Evolutionary conservation across 352 stramenopile species (phyloP).

Genomic region (Phytopythium montanum): DNA sequence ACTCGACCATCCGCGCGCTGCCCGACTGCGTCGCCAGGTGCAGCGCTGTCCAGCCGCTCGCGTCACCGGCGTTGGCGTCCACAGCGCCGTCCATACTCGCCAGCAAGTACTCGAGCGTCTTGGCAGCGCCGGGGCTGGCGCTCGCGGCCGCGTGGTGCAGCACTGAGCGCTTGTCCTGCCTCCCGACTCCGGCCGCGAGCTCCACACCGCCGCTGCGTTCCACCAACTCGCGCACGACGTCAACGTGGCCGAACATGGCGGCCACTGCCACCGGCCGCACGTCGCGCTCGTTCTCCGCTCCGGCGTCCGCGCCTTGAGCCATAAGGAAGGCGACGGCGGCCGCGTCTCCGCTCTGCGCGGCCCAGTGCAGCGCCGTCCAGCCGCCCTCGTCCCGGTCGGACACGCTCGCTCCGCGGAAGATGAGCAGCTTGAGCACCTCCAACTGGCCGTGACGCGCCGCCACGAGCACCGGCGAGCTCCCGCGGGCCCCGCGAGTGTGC

Average conservation of each 20-base stretch:
- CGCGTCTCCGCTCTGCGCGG: neutral
- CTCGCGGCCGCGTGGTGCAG: constrained; percentile 8
- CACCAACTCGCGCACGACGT: constrained; percentile 51
- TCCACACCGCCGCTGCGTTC: constrained; percentile 8
- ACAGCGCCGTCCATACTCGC: neutral
- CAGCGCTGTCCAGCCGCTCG: constrained; percentile 3
- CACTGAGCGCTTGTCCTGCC: neutral
- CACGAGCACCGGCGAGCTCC: constrained; percentile 1
- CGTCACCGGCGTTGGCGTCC: neutral
- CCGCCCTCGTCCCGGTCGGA: constrained; percentile 5
- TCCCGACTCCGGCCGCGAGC: neutral
- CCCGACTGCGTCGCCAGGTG: constrained; percentile 5
- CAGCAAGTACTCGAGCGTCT: constrained; percentile 1
- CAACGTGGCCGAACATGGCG: constrained; percentile 9
- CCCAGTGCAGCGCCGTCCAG: constrained; percentile 7
- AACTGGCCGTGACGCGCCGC: constrained; percentile 6
- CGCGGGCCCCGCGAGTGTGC: constrained; percentile 1
- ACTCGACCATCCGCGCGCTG: neutral
- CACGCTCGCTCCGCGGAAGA: constrained; percentile 3
- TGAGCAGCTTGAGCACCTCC: constrained; percentile 6
- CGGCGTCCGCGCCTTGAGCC: neutral
- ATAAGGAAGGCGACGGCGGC: neutral
- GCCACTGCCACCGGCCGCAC: neutral
- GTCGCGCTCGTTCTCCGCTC: neutral
- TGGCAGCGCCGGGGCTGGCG: neutral